These are phyloP conservation scores for Drechslerella stenobrocha DNA, from an alignment of 2,329 filamentous ascomycete genomes.

Conservation along the genomic window DNA sequence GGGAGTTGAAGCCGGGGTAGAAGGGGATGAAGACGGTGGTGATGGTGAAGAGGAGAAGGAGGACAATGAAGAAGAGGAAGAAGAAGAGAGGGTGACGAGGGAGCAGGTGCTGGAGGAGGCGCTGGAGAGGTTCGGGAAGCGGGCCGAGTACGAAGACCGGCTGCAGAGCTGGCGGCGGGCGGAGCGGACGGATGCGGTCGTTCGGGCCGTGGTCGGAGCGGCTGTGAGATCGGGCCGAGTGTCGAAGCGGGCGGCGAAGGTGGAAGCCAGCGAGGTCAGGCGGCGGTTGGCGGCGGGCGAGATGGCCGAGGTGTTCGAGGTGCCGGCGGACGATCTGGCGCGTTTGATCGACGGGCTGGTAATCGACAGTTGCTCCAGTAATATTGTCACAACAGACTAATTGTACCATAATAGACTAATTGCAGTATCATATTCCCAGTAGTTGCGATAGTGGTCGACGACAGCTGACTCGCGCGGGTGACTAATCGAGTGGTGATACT, in stretches of 20 bases:
- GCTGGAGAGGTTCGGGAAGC: conserved; percentile 60
- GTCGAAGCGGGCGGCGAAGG: conserved; percentile 54
- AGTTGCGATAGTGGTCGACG: no score
- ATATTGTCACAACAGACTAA: no score
- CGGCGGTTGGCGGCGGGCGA: conserved; percentile 54
- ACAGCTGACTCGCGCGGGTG: no score
- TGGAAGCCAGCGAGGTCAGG: conserved; percentile 58
- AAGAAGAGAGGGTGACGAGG: conserved; percentile 54
- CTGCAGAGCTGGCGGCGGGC: conserved; percentile 58
- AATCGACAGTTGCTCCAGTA: no score
- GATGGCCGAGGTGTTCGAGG: conserved; percentile 58
- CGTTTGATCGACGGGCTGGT: conserved; percentile 58
- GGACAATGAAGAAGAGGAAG: conserved; percentile 4
- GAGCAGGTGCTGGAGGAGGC: conserved; percentile 61
- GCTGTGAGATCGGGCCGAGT: conserved; percentile 52
- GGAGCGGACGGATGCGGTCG: conserved; percentile 58
- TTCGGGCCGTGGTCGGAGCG: conserved; percentile 59
- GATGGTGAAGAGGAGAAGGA: conserved; percentile 5
- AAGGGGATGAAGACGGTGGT: conserved; percentile 16
- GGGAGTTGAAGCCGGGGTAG: conserved; percentile 11
- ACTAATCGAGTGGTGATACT: no score
- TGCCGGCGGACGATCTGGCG: conserved; percentile 55
- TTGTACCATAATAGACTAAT: no score
- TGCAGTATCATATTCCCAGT: no score
- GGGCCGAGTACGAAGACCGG: conserved; percentile 58